Evolutionary conservation across 2,329 filamentous ascomycete genomes (phyloP), one percentile per base, ranked within the genome.

Genomic region (Purpureocillium lavendulum): DNA sequence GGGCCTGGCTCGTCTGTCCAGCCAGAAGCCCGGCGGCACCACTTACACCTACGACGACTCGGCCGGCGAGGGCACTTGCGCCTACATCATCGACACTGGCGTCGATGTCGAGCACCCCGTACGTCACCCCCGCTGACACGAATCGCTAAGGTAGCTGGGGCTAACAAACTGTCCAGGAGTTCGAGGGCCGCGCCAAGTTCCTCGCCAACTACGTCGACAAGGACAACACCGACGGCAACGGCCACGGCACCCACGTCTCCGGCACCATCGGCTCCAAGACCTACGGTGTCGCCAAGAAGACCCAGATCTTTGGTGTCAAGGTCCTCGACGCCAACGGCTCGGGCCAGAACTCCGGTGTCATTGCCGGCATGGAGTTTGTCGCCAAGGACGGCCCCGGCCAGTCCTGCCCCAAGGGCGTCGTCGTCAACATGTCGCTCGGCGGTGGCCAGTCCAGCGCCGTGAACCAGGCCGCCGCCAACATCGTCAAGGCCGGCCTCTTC

Each of bases 341-440:
- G 15, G 62, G 64, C 40, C 50, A 54, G 38, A 60, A 50, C 49
- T 64, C 65, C 8, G 60, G 53, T 41, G 61, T 69, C 48, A 58
- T 70, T 38, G 63, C 64, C 16, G 66, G 64, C 45, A 66, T 68
- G 46, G 62, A 68, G 52, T 67, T 54, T 32, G 65, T 67, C 12
- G 50, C 55, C 40, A 41, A 47, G 32, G 62, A 69, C 47, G 50
- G 58, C 15, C 30, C 47, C 37, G 53, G 42, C 13, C 60, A 60
- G 41, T 51, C 39, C 45, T 68, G 66, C 58, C 55, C 59, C 49
- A 61, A 56, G 38, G 66, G 67, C 32, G 55, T 64, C 33, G 67
- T 76, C 30, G 66, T 67, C 49, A 74, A 69, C 59, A 73, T 77
- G 70, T 73, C 69, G 8, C 65, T 77, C 10, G 72, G 73, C 33